Conservation (phyloP, 495 filamentous ascomycete genomes). For the Pyrenula massariospora region DNA sequence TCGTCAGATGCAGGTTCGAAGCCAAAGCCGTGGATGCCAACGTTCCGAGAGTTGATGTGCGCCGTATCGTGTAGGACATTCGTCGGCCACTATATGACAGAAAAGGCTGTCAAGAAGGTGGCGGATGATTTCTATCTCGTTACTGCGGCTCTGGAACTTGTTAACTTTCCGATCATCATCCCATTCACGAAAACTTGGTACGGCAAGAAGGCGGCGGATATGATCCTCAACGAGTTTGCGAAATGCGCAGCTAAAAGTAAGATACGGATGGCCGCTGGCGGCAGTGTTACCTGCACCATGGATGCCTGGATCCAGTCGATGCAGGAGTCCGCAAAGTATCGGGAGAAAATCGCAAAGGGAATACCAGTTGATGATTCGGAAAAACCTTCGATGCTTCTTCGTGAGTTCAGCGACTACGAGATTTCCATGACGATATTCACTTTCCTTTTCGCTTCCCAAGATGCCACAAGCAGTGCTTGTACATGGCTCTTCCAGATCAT, state of each 20-base stretch:
- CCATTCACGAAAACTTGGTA: conserved; percentile 96
- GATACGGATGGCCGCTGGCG: conserved; percentile 83
- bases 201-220: conserved; percentile 88
- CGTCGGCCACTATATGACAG: conserved; percentile 88
- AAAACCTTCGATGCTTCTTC: conserved; percentile 72
- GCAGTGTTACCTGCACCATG: conserved; percentile 81
- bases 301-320: conserved; percentile 86
- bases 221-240: conserved; percentile 81
- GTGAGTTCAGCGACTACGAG: conserved; percentile 83
- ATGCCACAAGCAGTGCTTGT: conserved; percentile 83
- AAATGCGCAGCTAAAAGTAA: conserved; percentile 90
- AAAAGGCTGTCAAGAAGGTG: conserved; percentile 85
- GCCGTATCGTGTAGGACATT: conserved; percentile 92
- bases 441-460: conserved; percentile 95
- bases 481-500: conserved; percentile 94
- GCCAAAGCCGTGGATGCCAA: conserved; percentile 76
- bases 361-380: conserved; percentile 51
- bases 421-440: conserved; percentile 94
- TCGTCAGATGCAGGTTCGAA: conserved; percentile 54
- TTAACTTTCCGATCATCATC: conserved; percentile 97
- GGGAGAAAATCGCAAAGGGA: conserved; percentile 59
- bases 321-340: conserved; percentile 68
- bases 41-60: conserved; percentile 93
- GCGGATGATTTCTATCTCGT: conserved; percentile 95
- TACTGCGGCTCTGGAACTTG: conserved; percentile 88